Percentiles rank a stretch among this genome's conserved stretches.
These are phyloP conservation scores for Acmispon strigosus DNA, from an alignment of 306 rosid species.

Conservation along the genomic window DNA sequence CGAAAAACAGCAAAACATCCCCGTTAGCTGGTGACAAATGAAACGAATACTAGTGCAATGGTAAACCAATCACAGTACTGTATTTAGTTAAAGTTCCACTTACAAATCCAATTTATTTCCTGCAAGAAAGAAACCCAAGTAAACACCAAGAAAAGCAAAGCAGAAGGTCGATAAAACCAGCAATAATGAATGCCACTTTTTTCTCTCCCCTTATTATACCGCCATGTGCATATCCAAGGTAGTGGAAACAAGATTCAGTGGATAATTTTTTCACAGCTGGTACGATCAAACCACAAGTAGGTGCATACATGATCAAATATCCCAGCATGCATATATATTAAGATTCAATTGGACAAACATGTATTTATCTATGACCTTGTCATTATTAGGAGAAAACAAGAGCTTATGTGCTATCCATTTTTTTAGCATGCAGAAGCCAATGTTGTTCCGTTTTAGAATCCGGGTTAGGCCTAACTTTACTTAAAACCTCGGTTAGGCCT, in stretches of 20 bases:
- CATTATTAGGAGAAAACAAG: background rate
- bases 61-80: slow-evolving; percentile 9
- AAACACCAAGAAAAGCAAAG: background rate
- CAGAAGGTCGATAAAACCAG: slow-evolving; percentile 14
- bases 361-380: slow-evolving; percentile 4
- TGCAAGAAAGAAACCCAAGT: slow-evolving; percentile 7
- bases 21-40: too few species aligned
- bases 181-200: slow-evolving; percentile 15
- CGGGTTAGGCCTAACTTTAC: too few species aligned
- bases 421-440: too few species aligned
- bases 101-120: slow-evolving; percentile 6
- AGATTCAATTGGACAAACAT: background rate
- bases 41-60: too few species aligned
- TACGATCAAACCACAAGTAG: slow-evolving; percentile 6
- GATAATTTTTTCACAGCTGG: slow-evolving; percentile 6
- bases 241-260: slow-evolving; percentile 29
- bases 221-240: slow-evolving; percentile 37
- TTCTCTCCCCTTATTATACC: slow-evolving; percentile 13
- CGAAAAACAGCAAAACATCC: too few species aligned
- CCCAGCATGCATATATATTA: background rate
- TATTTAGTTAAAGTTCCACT: background rate
- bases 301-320: background rate
- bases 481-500: too few species aligned
- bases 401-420: background rate
- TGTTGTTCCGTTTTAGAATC: too few species aligned